Evolutionary conservation across 2,329 filamentous ascomycete genomes (phyloP).

Genomic region (Pseudocercospora fijiensis): DNA sequence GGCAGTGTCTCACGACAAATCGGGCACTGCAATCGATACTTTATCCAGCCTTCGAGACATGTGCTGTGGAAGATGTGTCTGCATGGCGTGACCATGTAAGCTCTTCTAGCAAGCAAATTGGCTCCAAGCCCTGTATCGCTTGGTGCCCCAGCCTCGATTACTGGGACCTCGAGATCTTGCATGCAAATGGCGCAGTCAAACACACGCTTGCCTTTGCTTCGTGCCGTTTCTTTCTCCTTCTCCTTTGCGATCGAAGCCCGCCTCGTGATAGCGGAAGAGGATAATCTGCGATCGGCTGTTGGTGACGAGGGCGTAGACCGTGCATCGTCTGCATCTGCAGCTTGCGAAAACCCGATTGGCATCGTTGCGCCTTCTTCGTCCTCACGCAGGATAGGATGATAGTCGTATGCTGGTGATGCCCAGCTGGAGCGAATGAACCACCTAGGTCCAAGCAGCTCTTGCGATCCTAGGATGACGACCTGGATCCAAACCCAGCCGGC

Average conservation of each 20-base stretch:
- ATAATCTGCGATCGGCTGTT: slow-evolving; percentile 30
- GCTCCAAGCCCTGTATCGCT: slow-evolving; percentile 47
- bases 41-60: slow-evolving; percentile 95
- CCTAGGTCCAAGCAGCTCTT: slow-evolving; percentile 84
- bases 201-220: slow-evolving; percentile 54
- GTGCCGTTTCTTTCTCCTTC: slow-evolving; percentile 41
- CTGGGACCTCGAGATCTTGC: slow-evolving; percentile 84
- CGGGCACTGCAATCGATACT: slow-evolving; percentile 86
- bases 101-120: slow-evolving; percentile 72
- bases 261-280: slow-evolving; percentile 24
- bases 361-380: slow-evolving; percentile 75
- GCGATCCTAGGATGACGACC: slow-evolving; percentile 71
- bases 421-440: slow-evolving; percentile 73
- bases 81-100: slow-evolving; percentile 97
- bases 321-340: slow-evolving; percentile 27
- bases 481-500: slow-evolving; percentile 85
- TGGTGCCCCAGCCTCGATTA: slow-evolving; percentile 57
- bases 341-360: slow-evolving; percentile 65
- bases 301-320: slow-evolving; percentile 32
- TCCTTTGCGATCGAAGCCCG: slow-evolving; percentile 26
- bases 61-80: slow-evolving; percentile 90
- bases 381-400: slow-evolving; percentile 83
- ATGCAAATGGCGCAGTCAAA: slow-evolving; percentile 97
- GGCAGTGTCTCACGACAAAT: slow-evolving; percentile 90
- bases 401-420: slow-evolving; percentile 79